Evolutionary conservation across 495 filamentous ascomycete species (phyloP).

Genomic region (Xylaria bambusicola): DNA sequence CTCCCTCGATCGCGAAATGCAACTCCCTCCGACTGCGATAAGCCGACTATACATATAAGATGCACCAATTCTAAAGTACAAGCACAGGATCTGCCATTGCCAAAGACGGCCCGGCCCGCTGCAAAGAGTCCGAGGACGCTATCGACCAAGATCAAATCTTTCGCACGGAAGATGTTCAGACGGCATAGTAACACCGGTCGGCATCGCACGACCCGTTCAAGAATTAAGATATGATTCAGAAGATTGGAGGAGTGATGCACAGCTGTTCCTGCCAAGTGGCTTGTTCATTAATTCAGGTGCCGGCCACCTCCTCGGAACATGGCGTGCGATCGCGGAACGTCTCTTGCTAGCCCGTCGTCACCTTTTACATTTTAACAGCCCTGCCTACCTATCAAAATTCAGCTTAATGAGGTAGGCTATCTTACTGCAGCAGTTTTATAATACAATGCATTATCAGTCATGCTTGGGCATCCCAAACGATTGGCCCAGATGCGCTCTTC

Average conservation of each 20-base stretch:
- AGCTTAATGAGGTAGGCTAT: neutral
- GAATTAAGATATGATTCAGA: neutral
- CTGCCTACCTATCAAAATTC: neutral
- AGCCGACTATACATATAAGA: neutral
- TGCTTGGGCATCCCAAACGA: neutral
- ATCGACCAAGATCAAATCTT: neutral
- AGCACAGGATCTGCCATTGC: neutral
- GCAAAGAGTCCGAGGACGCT: neutral
- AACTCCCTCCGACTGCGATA: neutral
- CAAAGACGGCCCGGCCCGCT: neutral
- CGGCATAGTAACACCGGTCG: neutral
- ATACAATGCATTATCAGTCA: neutral
- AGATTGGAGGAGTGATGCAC: neutral
- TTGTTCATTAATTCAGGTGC: neutral
- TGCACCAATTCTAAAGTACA: neutral
- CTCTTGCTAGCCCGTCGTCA: neutral
- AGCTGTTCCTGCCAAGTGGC: neutral
- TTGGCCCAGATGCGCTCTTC: neutral
- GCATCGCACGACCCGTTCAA: neutral
- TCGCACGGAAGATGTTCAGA: neutral
- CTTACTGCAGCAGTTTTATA: neutral
- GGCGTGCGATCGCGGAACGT: neutral
- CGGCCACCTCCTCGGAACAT: neutral
- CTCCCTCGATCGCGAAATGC: conserved; percentile 12
- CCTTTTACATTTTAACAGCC: neutral